Conservation (phyloP, 352 stramenopile species). For the Phytophthora citrophthora region DNA sequence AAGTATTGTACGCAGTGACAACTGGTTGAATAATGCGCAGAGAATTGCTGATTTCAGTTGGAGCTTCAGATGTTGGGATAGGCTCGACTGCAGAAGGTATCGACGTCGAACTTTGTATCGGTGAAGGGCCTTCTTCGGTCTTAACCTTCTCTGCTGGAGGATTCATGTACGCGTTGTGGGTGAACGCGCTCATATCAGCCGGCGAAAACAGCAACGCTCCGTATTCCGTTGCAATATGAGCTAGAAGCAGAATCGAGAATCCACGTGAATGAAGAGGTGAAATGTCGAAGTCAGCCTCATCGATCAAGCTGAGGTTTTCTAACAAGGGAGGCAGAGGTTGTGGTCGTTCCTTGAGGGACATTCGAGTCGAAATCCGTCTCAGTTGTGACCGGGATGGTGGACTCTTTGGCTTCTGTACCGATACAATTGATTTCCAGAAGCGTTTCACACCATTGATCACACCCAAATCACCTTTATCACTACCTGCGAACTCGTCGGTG, state of each 20-base stretch:
- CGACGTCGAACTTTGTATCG: conserved; percentile 1
- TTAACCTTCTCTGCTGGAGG: conserved; percentile 8
- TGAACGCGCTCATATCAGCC: conserved; percentile 64
- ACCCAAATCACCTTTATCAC: conserved; percentile 42
- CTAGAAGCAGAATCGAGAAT: conserved; percentile 48
- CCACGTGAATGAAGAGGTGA: conserved; percentile 46
- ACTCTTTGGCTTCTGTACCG: conserved; percentile 12
- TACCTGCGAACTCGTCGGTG: not conserved
- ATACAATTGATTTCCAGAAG: conserved; percentile 31
- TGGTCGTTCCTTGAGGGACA: conserved; percentile 7
- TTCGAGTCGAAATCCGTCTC: conserved; percentile 10
- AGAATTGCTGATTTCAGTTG: not conserved
- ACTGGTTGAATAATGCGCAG: conserved; percentile 33
- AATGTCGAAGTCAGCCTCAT: conserved; percentile 45
- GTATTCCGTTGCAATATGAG: conserved; percentile 58
- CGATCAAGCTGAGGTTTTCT: conserved; percentile 45
- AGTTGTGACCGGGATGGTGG: conserved; percentile 5
- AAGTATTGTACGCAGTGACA: conserved; percentile 45
- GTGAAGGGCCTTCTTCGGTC: not conserved
- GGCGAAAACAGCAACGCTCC: conserved; percentile 69
- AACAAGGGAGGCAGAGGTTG: conserved; percentile 16
- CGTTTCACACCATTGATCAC: conserved; percentile 56
- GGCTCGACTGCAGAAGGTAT: not conserved
- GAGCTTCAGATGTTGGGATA: too few relatives aligned
- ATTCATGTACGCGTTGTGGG: conserved; percentile 46